These are phyloP conservation scores for Polyporus arcularius DNA, from an alignment of 768 basidiomycete genomes.

Conservation along the genomic window DNA sequence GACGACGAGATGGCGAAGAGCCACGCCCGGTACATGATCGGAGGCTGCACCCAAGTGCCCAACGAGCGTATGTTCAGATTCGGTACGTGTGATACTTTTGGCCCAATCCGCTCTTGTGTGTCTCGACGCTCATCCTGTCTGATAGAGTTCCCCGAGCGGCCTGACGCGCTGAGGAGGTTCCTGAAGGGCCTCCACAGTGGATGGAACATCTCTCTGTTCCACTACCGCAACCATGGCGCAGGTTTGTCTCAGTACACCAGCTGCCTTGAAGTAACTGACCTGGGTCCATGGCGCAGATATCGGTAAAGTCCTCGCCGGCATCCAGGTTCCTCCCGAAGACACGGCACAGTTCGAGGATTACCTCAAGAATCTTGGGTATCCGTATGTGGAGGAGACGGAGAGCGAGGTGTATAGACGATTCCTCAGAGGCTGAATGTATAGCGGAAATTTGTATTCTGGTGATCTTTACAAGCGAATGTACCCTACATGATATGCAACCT, in stretches of 20 bases:
- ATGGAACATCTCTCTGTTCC: conserved; percentile 97
- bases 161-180: conserved; percentile 89
- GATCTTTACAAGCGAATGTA: neutral
- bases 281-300: conserved; percentile 55
- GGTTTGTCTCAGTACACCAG: conserved; percentile 45
- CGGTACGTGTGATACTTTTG: conserved; percentile 55
- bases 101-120: neutral
- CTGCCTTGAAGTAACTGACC: conserved; percentile 1
- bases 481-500: neutral
- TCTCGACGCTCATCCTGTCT: neutral
- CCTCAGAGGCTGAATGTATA: conserved; percentile 42
- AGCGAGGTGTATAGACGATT: conserved; percentile 84
- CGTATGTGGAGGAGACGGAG: conserved; percentile 90
- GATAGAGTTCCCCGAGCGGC: conserved; percentile 94
- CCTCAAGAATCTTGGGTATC: conserved; percentile 77
- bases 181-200: conserved; percentile 75
- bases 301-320: conserved; percentile 89
- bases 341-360: conserved; percentile 70
- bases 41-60: conserved; percentile 74
- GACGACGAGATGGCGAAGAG: conserved; percentile 96
- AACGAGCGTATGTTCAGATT: conserved; percentile 93
- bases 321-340: conserved; percentile 82
- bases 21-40: conserved; percentile 93
- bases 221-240: conserved; percentile 97
- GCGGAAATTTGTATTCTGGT: neutral